These are phyloP conservation scores for Fusarium multiceps DNA, from an alignment of 2,329 filamentous ascomycete genomes.

Conservation along the genomic window DNA sequence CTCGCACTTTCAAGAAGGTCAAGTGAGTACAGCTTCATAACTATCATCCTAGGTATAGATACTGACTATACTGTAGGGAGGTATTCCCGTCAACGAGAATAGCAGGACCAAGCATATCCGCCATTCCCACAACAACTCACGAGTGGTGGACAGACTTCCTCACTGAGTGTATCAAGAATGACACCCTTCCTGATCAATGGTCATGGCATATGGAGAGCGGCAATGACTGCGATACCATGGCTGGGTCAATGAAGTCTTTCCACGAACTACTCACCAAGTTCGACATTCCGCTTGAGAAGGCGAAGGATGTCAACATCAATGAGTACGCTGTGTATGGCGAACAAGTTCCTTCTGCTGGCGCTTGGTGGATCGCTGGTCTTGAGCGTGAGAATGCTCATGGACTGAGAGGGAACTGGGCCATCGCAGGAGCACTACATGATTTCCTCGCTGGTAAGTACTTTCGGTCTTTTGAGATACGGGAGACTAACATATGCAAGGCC, in stretches of 20 bases:
- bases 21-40: slow-evolving; percentile 1
- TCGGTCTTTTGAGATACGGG: rapidly evolving
- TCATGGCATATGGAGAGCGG: slow-evolving; percentile 27
- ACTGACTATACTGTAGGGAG: neutral
- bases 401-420: slow-evolving; percentile 59
- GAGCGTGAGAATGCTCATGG: slow-evolving; percentile 57
- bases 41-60: rapidly evolving
- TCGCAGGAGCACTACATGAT: slow-evolving; percentile 55
- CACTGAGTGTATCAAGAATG: neutral
- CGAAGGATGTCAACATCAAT: slow-evolving; percentile 58
- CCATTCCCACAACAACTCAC: neutral
- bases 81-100: neutral
- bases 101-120: slow-evolving; percentile 19
- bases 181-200: slow-evolving; percentile 16
- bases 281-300: slow-evolving; percentile 5
- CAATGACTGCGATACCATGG: neutral
- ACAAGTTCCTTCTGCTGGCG: slow-evolving; percentile 55
- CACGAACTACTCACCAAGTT: neutral
- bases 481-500: neutral
- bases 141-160: slow-evolving; percentile 25
- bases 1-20: slow-evolving; percentile 28
- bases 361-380: slow-evolving; percentile 60
- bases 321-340: slow-evolving; percentile 58
- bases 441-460: slow-evolving; percentile 49
- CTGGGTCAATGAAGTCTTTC: neutral